A percentile compares a stretch with the other conserved stretches of the same genome.
These are phyloP conservation scores for Tricholoma furcatifolium DNA, from an alignment of 768 basidiomycete species.

Conservation along the genomic window DNA sequence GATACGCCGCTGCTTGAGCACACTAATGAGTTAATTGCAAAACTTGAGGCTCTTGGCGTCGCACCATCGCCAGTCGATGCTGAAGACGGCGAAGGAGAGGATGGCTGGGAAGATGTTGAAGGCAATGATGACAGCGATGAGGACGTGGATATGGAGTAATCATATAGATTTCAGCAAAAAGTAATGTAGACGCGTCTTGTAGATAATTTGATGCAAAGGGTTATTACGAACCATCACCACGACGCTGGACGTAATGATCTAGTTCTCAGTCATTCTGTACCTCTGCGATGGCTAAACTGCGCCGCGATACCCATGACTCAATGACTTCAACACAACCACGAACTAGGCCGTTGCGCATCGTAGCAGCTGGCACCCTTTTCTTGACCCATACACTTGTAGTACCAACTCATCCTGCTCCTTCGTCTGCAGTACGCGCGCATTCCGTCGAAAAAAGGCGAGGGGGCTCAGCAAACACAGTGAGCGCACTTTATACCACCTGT, in stretches of 20 bases:
- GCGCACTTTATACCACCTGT: neutral
- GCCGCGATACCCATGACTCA: conserved; percentile 42
- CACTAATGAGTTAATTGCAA: conserved; percentile 66
- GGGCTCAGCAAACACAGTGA: conserved; percentile 65
- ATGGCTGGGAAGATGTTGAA: conserved; percentile 63
- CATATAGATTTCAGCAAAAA: conserved; percentile 23
- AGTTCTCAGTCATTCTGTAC: neutral
- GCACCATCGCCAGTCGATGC: conserved; percentile 58
- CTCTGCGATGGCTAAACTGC: conserved; percentile 42
- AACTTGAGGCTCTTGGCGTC: conserved; percentile 68
- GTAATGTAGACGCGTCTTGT: conserved; percentile 17
- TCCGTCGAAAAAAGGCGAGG: conserved; percentile 67
- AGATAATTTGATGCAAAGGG: neutral
- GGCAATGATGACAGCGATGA: conserved; percentile 54
- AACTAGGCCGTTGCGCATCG: conserved; percentile 58
- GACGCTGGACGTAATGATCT: conserved; percentile 15
- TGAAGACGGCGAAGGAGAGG: conserved; percentile 47
- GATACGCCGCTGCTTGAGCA: conserved; percentile 79
- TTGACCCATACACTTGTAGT: conserved; percentile 70
- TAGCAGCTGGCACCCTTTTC: conserved; percentile 81
- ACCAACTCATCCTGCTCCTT: conserved; percentile 56
- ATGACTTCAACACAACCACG: conserved; percentile 22
- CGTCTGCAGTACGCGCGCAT: conserved; percentile 65
- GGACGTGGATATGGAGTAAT: conserved; percentile 58
- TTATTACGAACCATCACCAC: conserved; percentile 6